Evolutionary conservation across 1,284 basidiomycete genomes (phyloP).

Genomic region (Fomitiporia mediterranea): DNA sequence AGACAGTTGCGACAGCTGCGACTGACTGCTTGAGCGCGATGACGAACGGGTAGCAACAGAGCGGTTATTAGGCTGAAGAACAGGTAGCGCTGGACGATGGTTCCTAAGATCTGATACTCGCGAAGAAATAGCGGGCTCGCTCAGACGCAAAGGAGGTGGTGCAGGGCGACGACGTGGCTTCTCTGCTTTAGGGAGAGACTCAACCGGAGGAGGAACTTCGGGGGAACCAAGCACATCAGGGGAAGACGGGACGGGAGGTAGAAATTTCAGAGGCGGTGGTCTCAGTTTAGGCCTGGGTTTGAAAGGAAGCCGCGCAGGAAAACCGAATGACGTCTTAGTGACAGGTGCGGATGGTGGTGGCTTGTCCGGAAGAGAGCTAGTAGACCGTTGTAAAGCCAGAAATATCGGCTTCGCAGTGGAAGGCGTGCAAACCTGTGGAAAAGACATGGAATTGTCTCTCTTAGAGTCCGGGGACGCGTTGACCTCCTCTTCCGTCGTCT

Average conservation of each 20-base stretch:
- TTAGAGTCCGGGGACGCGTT: conserved; percentile 43
- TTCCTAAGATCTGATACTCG: conserved; percentile 4
- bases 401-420: conserved; percentile 28
- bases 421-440: conserved; percentile 21
- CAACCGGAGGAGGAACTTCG: conserved; percentile 23
- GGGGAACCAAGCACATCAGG: conserved; percentile 47
- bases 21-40: conserved; percentile 16
- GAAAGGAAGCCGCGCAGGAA: conserved; percentile 32
- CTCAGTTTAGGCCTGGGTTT: conserved; percentile 42
- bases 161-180: conserved; percentile 17
- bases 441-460: conserved; percentile 27
- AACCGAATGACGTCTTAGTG: conserved; percentile 46
- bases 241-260: conserved; percentile 71
- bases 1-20: conserved; percentile 21
- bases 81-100: conserved; percentile 18
- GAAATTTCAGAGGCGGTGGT: conserved; percentile 51
- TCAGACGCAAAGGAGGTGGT: conserved; percentile 24
- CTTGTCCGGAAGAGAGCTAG: conserved; percentile 10
- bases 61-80: conserved; percentile 27
- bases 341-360: conserved; percentile 36
- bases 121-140: conserved; percentile 21
- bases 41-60: conserved; percentile 19
- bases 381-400: conserved; percentile 3
- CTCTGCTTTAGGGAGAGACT: conserved; percentile 21
- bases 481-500: conserved; percentile 28